Base-by-base conservation (phyloP, 176 grass and related monocot genomes). In the Poa annua region DNA sequence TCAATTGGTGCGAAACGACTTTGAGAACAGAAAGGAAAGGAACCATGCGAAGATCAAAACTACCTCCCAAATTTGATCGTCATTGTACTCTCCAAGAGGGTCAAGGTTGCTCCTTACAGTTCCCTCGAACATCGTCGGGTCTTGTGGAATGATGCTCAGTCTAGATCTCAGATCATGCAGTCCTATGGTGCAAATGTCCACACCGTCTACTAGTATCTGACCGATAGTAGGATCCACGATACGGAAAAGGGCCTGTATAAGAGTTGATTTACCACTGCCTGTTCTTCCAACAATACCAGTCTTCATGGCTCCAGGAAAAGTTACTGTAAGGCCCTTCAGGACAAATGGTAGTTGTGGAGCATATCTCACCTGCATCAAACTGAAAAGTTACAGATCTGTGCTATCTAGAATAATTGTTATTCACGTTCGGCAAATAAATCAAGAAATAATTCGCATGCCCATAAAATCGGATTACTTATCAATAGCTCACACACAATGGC, bases 61-160 rank as follows among this genome's bases (percentile, higher is more conserved):
- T 93, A 98, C 95, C 92, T 94, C 70, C 95, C 95, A 98, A 62
- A 98, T 93, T 71, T 98, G 82, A 33, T 85, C 60, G 45, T 98
- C 95, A 8, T 89, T 88, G 84, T 94, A 94, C 80, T 94, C 85
- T 20, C 85, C 90, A 64, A 94, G 88, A 51, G 92, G 96, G 34
- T 98, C 96, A 65, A 98, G 92, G 73, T 98, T 98, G 77, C 84
- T 95, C 63, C 96, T 88, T 42, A 98, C 69, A 39, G 96, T 98
- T 26, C 96, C 96, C 83, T 95, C 90, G 16, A 98, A 98, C 81
- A 98, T 92, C 8, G 92, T 93, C 25, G 96, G 92, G 34, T 98
- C 96, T 87, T 98, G 96, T 14, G 92, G 95, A 85, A 97, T 97
- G 42, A 97, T 97, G 62, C 95, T 91, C 24, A 97, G 85, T 48